phyloP scores from a whole-genome alignment of 106 monocot species.

The Dendrobium chrysotoxum region DNA sequence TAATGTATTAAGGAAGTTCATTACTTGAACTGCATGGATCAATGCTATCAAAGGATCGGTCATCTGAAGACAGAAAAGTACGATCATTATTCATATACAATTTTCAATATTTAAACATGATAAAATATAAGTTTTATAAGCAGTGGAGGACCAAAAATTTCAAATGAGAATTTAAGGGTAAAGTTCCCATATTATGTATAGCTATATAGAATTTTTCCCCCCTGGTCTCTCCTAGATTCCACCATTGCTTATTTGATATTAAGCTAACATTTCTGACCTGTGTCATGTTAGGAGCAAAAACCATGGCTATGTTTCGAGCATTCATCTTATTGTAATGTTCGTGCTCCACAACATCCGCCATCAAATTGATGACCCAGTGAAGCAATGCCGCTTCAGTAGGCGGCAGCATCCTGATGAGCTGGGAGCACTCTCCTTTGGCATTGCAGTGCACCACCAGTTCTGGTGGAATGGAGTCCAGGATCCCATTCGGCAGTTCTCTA shows the following conservation, averaged over 20 bases:
- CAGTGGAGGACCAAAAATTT: too few species aligned
- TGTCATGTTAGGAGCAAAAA: slow-evolving; percentile 98
- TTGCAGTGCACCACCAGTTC: slow-evolving; percentile 84
- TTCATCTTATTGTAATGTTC: slow-evolving; percentile 90
- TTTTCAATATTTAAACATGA: too few species aligned
- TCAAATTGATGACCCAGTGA: slow-evolving; percentile 81
- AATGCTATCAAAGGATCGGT: slow-evolving; percentile 87
- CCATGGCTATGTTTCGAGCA: slow-evolving; percentile 88
- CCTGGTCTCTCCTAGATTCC: too few species aligned
- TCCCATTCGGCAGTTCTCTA: slow-evolving; percentile 81
- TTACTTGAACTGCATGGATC: slow-evolving; percentile 86
- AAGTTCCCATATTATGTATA: neutral
- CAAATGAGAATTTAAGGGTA: neutral
- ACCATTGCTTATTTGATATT: neutral
- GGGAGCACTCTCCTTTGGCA: slow-evolving; percentile 65
- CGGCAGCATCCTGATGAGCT: slow-evolving; percentile 44
- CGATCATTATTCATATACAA: neutral
- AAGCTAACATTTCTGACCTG: slow-evolving; percentile 33
- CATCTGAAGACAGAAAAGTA: slow-evolving; percentile 38
- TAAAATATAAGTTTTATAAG: neutral
- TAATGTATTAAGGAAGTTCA: slow-evolving; percentile 84
- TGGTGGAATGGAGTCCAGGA: slow-evolving; percentile 66
- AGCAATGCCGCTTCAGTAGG: slow-evolving; percentile 69
- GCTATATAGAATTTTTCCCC: too few species aligned
- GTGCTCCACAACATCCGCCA: slow-evolving; percentile 79